Evolutionary conservation across 2,329 filamentous ascomycete genomes (phyloP).

Genomic region (Beauveria australis): DNA sequence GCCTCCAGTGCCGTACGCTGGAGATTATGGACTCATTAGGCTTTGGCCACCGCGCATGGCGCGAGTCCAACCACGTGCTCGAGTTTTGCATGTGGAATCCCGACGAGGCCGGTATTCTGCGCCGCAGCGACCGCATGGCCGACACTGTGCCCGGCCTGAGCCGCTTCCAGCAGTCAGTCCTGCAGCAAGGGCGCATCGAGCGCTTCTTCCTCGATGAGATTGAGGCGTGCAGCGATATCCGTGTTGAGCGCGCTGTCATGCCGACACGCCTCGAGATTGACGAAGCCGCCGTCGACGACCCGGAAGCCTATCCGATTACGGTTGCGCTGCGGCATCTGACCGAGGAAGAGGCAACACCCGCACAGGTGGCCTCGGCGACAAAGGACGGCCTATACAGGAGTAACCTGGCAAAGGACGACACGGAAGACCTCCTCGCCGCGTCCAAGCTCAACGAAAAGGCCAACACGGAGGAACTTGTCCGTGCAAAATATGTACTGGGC

Average conservation of each 20-base stretch:
- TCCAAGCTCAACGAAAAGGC: slow-evolving; percentile 17
- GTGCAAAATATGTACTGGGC: slow-evolving; percentile 54
- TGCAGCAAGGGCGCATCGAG: slow-evolving; percentile 67
- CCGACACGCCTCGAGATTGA: slow-evolving; percentile 49
- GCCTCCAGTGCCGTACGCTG: slow-evolving; percentile 53
- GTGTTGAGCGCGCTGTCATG: slow-evolving; percentile 52
- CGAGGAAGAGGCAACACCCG: slow-evolving; percentile 48
- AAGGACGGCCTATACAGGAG: slow-evolving; percentile 51
- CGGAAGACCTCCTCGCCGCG: slow-evolving; percentile 37
- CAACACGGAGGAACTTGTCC: slow-evolving; percentile 21
- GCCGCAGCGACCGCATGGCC: slow-evolving; percentile 50
- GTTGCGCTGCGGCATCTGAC: slow-evolving; percentile 49
- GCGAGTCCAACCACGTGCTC: slow-evolving; percentile 60
- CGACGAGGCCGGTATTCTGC: slow-evolving; percentile 46
- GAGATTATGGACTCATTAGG: slow-evolving; percentile 68
- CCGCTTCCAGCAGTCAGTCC: slow-evolving; percentile 55
- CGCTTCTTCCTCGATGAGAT: slow-evolving; percentile 57
- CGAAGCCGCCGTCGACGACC: slow-evolving; percentile 37
- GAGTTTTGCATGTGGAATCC: slow-evolving; percentile 56
- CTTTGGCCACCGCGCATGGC: slow-evolving; percentile 53
- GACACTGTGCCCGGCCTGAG: slow-evolving; percentile 55
- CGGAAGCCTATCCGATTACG: slow-evolving; percentile 50
- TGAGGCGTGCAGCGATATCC: slow-evolving; percentile 25
- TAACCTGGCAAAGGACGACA: slow-evolving; percentile 49
- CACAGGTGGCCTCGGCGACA: slow-evolving; percentile 19